Conservation (phyloP, 2,329 filamentous ascomycete genomes). For the Ilyonectria destructans region DNA sequence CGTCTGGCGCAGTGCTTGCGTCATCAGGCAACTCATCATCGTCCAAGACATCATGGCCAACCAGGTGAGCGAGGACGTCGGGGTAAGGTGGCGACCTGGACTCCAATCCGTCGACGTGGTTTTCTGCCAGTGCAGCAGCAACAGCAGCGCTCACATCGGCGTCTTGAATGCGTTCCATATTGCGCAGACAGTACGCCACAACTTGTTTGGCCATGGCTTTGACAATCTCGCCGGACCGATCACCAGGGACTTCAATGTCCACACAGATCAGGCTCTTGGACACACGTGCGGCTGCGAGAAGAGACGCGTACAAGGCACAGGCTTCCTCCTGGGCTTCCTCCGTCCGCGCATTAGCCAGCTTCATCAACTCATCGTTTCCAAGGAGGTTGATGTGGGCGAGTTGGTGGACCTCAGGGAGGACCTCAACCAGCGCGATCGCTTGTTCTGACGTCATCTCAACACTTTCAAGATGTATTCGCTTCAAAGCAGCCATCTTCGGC, state of each 20-base stretch:
- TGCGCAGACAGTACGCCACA: constrained; percentile 93
- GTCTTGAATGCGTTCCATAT: constrained; percentile 86
- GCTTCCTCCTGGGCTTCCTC: constrained; percentile 92
- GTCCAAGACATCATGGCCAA: constrained; percentile 76
- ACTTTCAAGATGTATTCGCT: constrained; percentile 89
- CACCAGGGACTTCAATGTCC: constrained; percentile 89
- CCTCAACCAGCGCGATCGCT: constrained; percentile 90
- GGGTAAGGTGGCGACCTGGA: constrained; percentile 68
- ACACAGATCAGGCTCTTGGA: constrained; percentile 89
- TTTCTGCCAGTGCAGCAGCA: constrained; percentile 61
- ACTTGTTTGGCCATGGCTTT: constrained; percentile 94
- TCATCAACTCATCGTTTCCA: constrained; percentile 82
- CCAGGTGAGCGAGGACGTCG: constrained; percentile 88
- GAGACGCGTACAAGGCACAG: constrained; percentile 91
- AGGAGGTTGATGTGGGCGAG: constrained; percentile 91
- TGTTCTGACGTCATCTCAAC: constrained; percentile 89
- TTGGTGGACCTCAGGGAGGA: constrained; percentile 85
- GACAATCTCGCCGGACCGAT: constrained; percentile 89
- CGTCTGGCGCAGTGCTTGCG: constrained; percentile 82
- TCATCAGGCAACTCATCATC: constrained; percentile 72
- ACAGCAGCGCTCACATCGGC: constrained; percentile 70
- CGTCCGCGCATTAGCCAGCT: constrained; percentile 81
- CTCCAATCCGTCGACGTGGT: constrained; percentile 50
- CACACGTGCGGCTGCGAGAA: constrained; percentile 89
- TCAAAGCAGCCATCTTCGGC: constrained; percentile 83